Evolutionary conservation across 225 moss, liverwort and hornwort species (phyloP), one percentile per base, ranked within the genome.

Genomic region (Asterella californica): DNA sequence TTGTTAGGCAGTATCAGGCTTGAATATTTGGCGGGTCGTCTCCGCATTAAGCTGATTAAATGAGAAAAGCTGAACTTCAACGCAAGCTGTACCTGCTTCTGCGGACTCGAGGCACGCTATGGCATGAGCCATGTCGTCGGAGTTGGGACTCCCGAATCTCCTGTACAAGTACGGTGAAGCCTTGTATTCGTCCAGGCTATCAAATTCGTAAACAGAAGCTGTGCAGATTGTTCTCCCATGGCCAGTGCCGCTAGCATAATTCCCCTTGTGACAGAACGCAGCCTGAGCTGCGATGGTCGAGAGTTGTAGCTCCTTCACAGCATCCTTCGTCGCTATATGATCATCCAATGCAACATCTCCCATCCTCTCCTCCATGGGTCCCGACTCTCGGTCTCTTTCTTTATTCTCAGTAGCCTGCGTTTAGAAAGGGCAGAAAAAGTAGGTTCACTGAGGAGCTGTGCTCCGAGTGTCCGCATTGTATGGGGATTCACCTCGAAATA

Each of bases 221-320:
- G 82, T 82, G 79, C 76, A 85, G 21, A 85, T 65, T 2, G 85
- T 75, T 79, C 79, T 85, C 19, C 85, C 85, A 57, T 71, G 57
- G n/a, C 71, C 71, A 55, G 52, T 79, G 0, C 70, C 18, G 54
- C 77, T 85, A 72, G 76, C 27, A 21, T 33, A 62, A 54, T 62
- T 76, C 25, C 74, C 82, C 10, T n/a, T 70, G 47, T 76, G 48
- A 60, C 85, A 85, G 29, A 85, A 82, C 7, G 69, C 85, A 5
- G 79, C 82, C 54, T 85, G 82, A 76, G 85, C 85, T 64, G 85
- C 79, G 3, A 85, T n/a, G 15, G 85, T 85, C 12, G 85, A 70
- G 57, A 65, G 32, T 62, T 82, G 79, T 76, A 79, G 81, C 38
- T 76, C 61, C 65, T 69, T 47, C 34, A 30, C 59, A 59, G 22